phyloP scores from a whole-genome alignment of 2,329 filamentous ascomycete species.

The Penicillium sp. region DNA sequence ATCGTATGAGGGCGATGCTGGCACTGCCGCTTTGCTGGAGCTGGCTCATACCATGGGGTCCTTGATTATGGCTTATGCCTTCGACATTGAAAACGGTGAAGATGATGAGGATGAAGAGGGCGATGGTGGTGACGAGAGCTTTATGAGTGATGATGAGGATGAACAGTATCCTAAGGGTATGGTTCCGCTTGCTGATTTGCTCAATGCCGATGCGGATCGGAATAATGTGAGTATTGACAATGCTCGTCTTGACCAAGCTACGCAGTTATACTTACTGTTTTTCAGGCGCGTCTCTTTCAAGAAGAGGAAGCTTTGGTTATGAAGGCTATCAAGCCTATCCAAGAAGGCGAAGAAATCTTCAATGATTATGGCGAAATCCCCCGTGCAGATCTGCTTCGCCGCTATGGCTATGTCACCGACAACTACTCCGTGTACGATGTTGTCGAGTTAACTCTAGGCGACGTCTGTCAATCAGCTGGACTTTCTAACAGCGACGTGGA shows the following conservation, averaged over 20 bases:
- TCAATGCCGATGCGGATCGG: conserved; percentile 79
- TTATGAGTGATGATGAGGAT: conserved; percentile 64
- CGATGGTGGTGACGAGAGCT: conserved; percentile 49
- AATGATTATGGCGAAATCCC: conserved; percentile 89
- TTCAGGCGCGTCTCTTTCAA: conserved; percentile 60
- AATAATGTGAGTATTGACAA: conserved; percentile 65
- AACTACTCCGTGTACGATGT: conserved; percentile 80
- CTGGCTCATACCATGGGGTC: conserved; percentile 80
- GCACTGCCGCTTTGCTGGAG: conserved; percentile 51
- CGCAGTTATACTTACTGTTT: conserved; percentile 1
- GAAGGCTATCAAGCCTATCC: conserved; percentile 68
- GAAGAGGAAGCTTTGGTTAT: conserved; percentile 65
- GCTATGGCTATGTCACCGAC: conserved; percentile 84
- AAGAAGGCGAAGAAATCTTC: conserved; percentile 72
- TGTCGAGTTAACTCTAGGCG: conserved; percentile 69
- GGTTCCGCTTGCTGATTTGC: conserved; percentile 86
- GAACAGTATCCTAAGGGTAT: conserved; percentile 73
- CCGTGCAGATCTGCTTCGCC: conserved; percentile 75
- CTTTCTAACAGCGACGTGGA: conserved; percentile 30
- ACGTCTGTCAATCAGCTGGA: conserved; percentile 51
- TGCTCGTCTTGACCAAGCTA: neutral
- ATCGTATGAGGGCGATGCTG: conserved; percentile 40
- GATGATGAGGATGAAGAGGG: conserved; percentile 59
- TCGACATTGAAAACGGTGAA: conserved; percentile 68
- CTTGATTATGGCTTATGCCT: conserved; percentile 89